Percentiles rank a stretch among this genome's conserved stretches.
phyloP scores from a whole-genome alignment of 495 filamentous ascomycete species.

The Podospora pseudocomata region DNA sequence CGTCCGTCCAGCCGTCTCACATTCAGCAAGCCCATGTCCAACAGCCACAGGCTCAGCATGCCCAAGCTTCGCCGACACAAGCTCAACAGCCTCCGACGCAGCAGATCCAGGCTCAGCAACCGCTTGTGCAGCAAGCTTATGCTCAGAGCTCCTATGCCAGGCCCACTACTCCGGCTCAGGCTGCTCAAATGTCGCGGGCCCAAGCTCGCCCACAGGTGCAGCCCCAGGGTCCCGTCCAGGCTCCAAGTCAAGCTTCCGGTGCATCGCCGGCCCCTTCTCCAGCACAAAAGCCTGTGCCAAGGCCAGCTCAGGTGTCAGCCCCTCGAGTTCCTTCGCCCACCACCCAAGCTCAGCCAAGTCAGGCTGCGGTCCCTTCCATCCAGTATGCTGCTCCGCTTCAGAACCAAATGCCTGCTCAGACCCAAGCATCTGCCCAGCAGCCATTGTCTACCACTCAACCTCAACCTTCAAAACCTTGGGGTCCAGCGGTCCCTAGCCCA shows the following conservation, averaged over 20 bases:
- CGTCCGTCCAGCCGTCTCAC: neutral
- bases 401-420: neutral
- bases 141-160: neutral
- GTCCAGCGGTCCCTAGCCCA: neutral
- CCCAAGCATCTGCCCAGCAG: neutral
- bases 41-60: constrained; percentile 1
- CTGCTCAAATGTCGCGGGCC: neutral
- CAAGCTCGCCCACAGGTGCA: neutral
- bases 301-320: neutral
- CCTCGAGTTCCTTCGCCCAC: neutral
- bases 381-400: neutral
- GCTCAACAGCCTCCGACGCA: neutral
- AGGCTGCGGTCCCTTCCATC: neutral
- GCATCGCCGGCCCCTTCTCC: neutral
- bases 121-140: neutral
- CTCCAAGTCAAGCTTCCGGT: neutral
- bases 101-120: neutral
- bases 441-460: neutral
- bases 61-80: neutral
- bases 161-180: neutral
- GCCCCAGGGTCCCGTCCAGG: neutral
- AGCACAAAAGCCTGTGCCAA: neutral
- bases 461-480: neutral
- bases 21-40: constrained; percentile 1
- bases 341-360: neutral